phyloP scores from a whole-genome alignment of 2,329 filamentous ascomycete genomes.

The Penicillium sp. region DNA sequence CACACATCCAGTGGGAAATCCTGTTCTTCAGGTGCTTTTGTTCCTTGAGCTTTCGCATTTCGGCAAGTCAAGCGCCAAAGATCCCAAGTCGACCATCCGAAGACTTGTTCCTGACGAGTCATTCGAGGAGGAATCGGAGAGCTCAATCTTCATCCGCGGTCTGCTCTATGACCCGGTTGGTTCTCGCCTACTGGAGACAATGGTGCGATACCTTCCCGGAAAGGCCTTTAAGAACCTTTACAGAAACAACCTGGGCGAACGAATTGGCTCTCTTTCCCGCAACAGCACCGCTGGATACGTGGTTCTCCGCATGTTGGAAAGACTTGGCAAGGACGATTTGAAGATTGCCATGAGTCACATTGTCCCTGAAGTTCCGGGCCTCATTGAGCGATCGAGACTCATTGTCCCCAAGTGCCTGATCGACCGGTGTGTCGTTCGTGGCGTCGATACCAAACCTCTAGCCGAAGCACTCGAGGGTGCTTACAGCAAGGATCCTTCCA shows the following conservation, averaged over 20 bases:
- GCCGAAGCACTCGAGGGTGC: slow-evolving; percentile 60
- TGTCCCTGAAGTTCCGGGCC: slow-evolving; percentile 68
- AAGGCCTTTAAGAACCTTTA: slow-evolving; percentile 91
- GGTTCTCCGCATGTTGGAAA: slow-evolving; percentile 77
- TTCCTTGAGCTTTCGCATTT: slow-evolving; percentile 80
- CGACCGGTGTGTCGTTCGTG: slow-evolving; percentile 75
- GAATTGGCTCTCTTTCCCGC: slow-evolving; percentile 77
- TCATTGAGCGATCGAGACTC: slow-evolving; percentile 75
- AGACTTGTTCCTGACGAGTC: slow-evolving; percentile 79
- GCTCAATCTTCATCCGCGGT: slow-evolving; percentile 78
- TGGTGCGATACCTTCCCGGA: slow-evolving; percentile 77
- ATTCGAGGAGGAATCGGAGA: slow-evolving; percentile 70
- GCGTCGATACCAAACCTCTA: slow-evolving; percentile 58
- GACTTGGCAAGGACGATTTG: slow-evolving; percentile 84
- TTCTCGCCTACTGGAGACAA: slow-evolving; percentile 83
- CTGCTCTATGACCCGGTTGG: slow-evolving; percentile 89
- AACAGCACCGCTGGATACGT: slow-evolving; percentile 92
- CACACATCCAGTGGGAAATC: slow-evolving; percentile 87
- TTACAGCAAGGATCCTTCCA: slow-evolving; percentile 53
- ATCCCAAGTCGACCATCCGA: slow-evolving; percentile 69
- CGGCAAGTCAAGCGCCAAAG: slow-evolving; percentile 66
- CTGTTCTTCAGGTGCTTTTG: slow-evolving; percentile 85
- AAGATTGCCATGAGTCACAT: slow-evolving; percentile 71
- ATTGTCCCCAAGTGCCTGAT: slow-evolving; percentile 80
- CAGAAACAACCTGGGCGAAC: slow-evolving; percentile 73